Evolutionary conservation across 1,139 yeast species (phyloP).

Genomic region (Yamadazyma pseudoaaseri): DNA sequence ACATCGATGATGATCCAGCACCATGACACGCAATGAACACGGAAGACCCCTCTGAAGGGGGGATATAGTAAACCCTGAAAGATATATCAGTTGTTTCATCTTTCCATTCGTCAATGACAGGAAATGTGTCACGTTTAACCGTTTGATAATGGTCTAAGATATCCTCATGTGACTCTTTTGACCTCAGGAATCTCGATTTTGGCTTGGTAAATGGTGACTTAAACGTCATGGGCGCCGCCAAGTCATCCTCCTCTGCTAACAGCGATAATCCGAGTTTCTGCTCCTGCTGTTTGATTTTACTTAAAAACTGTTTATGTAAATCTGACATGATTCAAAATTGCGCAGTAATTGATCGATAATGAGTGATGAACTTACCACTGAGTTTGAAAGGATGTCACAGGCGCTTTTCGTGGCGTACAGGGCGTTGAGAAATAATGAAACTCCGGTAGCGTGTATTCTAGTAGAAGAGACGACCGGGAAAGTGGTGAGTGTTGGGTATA

Average conservation of each 20-base stretch:
- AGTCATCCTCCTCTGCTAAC: constrained; percentile 25
- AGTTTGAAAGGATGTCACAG: constrained; percentile 36
- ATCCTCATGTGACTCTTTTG: constrained; percentile 15
- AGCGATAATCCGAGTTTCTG: constrained; percentile 32
- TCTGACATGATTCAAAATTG: constrained; percentile 38
- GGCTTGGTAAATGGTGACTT: background rate
- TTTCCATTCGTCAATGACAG: constrained; percentile 12
- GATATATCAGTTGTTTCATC: constrained; percentile 7
- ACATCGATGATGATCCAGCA: constrained; percentile 85
- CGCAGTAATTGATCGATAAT: background rate
- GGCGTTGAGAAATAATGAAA: constrained; percentile 56
- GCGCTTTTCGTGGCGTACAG: constrained; percentile 42
- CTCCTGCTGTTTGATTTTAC: constrained; percentile 39
- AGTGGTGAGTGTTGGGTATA: constrained; percentile 77
- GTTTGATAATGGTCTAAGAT: constrained; percentile 20
- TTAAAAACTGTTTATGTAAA: constrained; percentile 40
- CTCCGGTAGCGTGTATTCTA: constrained; percentile 69
- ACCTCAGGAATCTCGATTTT: constrained; percentile 4
- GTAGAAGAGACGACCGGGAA: constrained; percentile 45
- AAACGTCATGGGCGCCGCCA: background rate
- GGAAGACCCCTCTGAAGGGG: constrained; percentile 48
- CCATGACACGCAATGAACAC: constrained; percentile 85
- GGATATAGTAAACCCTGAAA: constrained; percentile 58
- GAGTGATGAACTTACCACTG: constrained; percentile 17
- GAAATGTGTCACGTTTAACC: constrained; percentile 12